These are phyloP conservation scores for Lachancea thermotolerans DNA, from an alignment of 805 yeast species.

Conservation along the genomic window DNA sequence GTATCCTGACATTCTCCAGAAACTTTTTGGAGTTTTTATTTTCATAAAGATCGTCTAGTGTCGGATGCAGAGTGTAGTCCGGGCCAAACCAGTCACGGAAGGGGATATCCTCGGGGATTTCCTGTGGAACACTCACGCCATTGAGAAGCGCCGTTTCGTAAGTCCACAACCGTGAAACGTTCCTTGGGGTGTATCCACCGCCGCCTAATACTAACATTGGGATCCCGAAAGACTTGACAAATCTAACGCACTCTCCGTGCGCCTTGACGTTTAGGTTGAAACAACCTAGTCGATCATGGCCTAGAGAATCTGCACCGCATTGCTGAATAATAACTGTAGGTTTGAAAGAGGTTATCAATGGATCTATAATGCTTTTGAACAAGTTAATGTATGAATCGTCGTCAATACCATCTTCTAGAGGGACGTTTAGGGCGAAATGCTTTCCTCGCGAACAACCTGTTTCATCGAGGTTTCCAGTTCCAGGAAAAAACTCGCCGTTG, in stretches of 20 bases:
- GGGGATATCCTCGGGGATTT: constrained; percentile 67
- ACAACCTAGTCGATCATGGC: constrained; percentile 90
- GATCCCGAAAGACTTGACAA: constrained; percentile 77
- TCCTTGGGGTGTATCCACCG: constrained; percentile 96
- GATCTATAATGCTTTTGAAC: constrained; percentile 81
- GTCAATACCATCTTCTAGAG: constrained; percentile 91
- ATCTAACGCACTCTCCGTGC: constrained; percentile 92
- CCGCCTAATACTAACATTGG: constrained; percentile 94
- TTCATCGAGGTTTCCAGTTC: constrained; percentile 90
- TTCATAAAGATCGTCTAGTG: constrained; percentile 69
- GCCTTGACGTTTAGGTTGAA: constrained; percentile 88
- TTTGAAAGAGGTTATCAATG: constrained; percentile 83
- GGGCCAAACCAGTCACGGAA: constrained; percentile 83
- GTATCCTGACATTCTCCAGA: constrained; percentile 68
- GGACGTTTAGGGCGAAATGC: constrained; percentile 83
- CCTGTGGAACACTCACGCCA: constrained; percentile 67
- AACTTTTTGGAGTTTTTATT: constrained; percentile 80
- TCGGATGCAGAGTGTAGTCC: constrained; percentile 83
- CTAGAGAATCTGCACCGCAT: constrained; percentile 95
- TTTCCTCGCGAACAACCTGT: constrained; percentile 85
- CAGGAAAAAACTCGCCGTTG: constrained; percentile 92
- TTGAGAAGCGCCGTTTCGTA: constrained; percentile 87
- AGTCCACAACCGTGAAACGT: constrained; percentile 92
- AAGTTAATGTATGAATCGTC: constrained; percentile 74
- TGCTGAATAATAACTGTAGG: constrained; percentile 94